These are phyloP conservation scores for Sorghum bicolor DNA, from an alignment of 176 grass and related monocot species.

Conservation along the genomic window DNA sequence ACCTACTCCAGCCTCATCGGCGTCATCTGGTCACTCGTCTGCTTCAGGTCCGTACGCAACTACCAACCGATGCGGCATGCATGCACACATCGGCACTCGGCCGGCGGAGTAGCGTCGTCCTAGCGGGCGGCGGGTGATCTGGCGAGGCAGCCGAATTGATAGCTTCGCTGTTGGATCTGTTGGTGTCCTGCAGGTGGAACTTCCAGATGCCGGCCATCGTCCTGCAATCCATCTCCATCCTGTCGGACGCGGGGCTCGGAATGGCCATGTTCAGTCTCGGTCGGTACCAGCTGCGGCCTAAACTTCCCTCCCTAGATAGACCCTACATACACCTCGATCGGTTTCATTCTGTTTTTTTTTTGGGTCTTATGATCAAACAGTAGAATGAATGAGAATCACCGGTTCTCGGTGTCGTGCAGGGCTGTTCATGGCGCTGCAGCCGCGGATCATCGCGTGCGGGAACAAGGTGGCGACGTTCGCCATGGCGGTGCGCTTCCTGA, in stretches of 20 bases:
- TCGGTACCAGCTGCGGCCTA: constrained; percentile 28
- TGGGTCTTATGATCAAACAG: constrained; percentile 26
- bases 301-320: neutral
- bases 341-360: neutral
- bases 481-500: constrained; percentile 92
- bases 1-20: constrained; percentile 98
- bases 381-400: neutral
- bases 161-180: constrained; percentile 6
- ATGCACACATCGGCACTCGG: neutral
- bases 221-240: constrained; percentile 83
- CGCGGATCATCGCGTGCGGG: constrained; percentile 92
- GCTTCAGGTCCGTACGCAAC: constrained; percentile 68
- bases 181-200: constrained; percentile 68
- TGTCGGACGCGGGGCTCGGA: constrained; percentile 95
- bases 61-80: neutral
- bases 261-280: constrained; percentile 99
- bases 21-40: constrained; percentile 92
- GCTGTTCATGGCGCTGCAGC: constrained; percentile 98
- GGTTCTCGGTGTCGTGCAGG: constrained; percentile 28
- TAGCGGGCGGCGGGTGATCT: neutral
- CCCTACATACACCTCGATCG: neutral
- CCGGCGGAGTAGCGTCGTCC: too few relatives aligned
- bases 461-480: constrained; percentile 80
- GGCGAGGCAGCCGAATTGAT: neutral
- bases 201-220: constrained; percentile 94